Base-by-base conservation (phyloP, 176 grass and related monocot species). In the Musa acuminata region DNA sequence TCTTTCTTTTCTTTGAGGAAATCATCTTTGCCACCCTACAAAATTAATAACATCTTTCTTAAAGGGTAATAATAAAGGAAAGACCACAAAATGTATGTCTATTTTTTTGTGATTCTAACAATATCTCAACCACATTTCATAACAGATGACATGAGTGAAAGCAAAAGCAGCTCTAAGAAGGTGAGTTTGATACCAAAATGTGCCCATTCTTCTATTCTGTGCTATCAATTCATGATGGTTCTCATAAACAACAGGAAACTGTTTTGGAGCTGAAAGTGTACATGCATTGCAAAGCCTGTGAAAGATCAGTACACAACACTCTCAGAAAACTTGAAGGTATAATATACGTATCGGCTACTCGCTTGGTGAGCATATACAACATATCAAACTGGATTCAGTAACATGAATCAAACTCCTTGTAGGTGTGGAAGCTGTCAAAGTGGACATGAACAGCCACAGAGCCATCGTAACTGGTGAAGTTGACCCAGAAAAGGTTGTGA, bases 251-350 rank as follows among this genome's bases (percentile, higher is more conserved):
- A 35, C 53, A 80, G 78, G 58, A 54, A 72, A 71, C 72, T 25
- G 20, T 77, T 49, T 52, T 86, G 75, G 79, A 82, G 62, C 63
- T 82, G 19, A 78, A 86, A 79, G 80, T 86, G 60, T 82, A 70
- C 62, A 86, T 86, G 80, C 79, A 86, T 9, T 86, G 84, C 63
- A 76, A 76, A 65, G 84, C 84, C 29, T 86, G 84, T 54, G 84
- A 82, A 75, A 82, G 67, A 35, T 67, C 71, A 59, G 84, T 82
- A 23, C 26, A 69, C 17, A 79, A 62, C 3, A 26, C 79, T 14
- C 79, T 86, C 12, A 53, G 12, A 25, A 74, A 79, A 78, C 52
- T 74, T 25, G 75, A 86, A 86, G 84, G 84, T 82, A 27, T 27
- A 49, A 57, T 26, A 35, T 35, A 5, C 0, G 4, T 35, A 35